Evolutionary conservation across 192 early-diverging fungal species (phyloP).

Genomic region (Dissophora ornata): DNA sequence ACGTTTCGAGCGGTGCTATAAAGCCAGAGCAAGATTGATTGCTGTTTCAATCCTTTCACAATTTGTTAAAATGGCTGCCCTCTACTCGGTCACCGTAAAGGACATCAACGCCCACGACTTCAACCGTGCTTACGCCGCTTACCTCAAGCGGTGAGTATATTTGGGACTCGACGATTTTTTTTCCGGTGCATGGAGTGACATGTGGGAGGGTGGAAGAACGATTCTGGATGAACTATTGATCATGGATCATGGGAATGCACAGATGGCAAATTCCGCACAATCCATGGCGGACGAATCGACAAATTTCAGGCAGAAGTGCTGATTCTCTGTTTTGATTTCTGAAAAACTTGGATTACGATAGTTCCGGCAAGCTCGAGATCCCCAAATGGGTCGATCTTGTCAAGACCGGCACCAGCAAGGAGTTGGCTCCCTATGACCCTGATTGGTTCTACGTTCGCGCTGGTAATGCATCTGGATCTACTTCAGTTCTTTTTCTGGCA

Average conservation of each 20-base stretch:
- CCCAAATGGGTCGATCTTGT: constrained; percentile 99
- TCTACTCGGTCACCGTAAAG: constrained; percentile 87
- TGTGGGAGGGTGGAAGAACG: no score
- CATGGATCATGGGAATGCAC: constrained; percentile 8
- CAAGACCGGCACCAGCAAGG: constrained; percentile 98
- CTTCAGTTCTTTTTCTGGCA: neutral
- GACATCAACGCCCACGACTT: constrained; percentile 97
- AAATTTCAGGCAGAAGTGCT: constrained; percentile 1
- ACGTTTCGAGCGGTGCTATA: no score
- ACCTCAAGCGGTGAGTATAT: constrained; percentile 87
- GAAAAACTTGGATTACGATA: constrained; percentile 12
- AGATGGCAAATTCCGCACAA: neutral
- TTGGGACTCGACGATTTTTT: neutral
- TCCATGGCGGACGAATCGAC: neutral
- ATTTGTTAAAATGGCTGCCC: constrained; percentile 52
- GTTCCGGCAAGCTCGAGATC: constrained; percentile 96
- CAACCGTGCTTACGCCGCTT: constrained; percentile 98
- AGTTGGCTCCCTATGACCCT: constrained; percentile 96
- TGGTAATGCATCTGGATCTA: constrained; percentile 66
- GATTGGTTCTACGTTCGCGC: constrained; percentile 99
- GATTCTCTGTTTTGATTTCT: constrained; percentile 5
- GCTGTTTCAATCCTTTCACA: no score
- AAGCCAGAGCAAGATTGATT: no score
- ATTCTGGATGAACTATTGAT: constrained; percentile 16
- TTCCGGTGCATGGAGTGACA: neutral